phyloP scores from a whole-genome alignment of 305 asterid genomes.

The Lippia alba region DNA sequence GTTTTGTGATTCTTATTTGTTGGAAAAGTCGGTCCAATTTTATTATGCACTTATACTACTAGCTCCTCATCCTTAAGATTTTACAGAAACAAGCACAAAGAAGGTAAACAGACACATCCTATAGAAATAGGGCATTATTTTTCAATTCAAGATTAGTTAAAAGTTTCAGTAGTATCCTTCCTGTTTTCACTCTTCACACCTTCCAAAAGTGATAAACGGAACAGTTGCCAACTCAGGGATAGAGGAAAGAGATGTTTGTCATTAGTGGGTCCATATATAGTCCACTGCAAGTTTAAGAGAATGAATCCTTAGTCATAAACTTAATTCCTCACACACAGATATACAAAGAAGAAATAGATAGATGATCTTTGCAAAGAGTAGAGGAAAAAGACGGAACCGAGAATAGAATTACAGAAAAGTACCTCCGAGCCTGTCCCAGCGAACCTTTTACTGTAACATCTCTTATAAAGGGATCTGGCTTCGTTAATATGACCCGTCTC shows the following conservation, averaged over 20 bases:
- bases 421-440: conserved; percentile 97
- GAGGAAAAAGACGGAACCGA: conserved; percentile 10
- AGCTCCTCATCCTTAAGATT: conserved; percentile 18
- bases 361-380: background rate
- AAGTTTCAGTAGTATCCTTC: conserved; percentile 9
- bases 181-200: background rate
- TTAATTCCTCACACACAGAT: conserved; percentile 4
- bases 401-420: conserved; percentile 29
- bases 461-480: conserved; percentile 90
- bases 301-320: background rate
- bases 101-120: conserved; percentile 20
- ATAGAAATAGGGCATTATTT: conserved; percentile 6
- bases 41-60: background rate
- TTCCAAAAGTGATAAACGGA: conserved; percentile 13
- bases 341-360: background rate
- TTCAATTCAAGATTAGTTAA: background rate
- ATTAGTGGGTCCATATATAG: background rate
- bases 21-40: background rate
- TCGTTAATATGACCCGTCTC: conserved; percentile 72
- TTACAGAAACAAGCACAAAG: conserved; percentile 23
- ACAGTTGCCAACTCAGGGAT: no score
- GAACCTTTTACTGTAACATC: conserved; percentile 86
- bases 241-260: no score
- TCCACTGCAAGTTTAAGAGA: conserved; percentile 10
- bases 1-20: background rate